Conservation (phyloP, 179 eudicot genomes). For the Patellifolia procumbens region DNA sequence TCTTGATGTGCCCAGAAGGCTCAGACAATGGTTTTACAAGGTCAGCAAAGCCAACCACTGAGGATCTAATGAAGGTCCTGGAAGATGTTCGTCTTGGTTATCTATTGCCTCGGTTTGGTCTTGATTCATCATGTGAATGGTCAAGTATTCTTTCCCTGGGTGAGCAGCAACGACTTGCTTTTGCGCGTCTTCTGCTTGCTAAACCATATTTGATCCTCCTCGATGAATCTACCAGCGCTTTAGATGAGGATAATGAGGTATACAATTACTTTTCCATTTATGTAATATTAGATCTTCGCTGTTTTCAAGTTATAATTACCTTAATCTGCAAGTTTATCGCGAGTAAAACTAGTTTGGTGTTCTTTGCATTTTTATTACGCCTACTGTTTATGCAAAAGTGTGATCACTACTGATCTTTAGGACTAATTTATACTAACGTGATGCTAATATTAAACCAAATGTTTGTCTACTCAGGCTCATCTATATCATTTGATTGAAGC, state of each 20-base stretch:
- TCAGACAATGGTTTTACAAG: constrained; percentile 32
- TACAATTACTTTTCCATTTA: neutral
- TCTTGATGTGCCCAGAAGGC: constrained; percentile 44
- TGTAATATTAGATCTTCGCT: neutral
- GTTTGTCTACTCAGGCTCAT: constrained; percentile 55
- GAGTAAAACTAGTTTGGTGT: neutral
- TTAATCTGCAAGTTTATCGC: neutral
- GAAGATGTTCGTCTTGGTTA: constrained; percentile 91
- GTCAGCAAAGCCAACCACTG: constrained; percentile 60
- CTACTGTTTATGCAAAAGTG: neutral
- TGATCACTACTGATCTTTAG: neutral
- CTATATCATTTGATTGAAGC: constrained; percentile 66
- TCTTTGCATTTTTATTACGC: neutral
- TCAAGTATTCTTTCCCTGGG: constrained; percentile 94
- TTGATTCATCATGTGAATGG: constrained; percentile 81
- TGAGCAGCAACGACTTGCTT: constrained; percentile 98
- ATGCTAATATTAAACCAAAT: neutral
- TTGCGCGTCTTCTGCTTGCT: constrained; percentile 88
- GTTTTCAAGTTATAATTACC: neutral
- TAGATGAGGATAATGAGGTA: constrained; percentile 98
- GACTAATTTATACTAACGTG: neutral
- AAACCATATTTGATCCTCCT: constrained; percentile 75
- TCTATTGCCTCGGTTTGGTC: constrained; percentile 65
- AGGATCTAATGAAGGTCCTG: constrained; percentile 62
- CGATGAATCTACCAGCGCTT: constrained; percentile 97